Base-by-base conservation (phyloP, 2,329 filamentous ascomycete genomes). In the Aspergillus sp. region DNA sequence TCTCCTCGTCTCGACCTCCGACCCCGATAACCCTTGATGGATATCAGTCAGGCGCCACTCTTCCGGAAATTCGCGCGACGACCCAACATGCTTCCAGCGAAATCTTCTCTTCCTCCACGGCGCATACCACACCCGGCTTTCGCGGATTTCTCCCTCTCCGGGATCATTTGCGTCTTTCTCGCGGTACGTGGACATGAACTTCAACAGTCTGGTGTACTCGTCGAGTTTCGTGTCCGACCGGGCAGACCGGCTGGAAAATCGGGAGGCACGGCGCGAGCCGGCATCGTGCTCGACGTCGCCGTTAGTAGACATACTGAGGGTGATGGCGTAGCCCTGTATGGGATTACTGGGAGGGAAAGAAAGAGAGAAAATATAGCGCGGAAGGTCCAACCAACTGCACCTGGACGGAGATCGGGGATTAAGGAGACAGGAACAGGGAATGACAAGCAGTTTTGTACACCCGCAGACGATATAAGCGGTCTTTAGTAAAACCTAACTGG, bases 141-240 rank as follows among this genome's bases (percentile, higher is more conserved):
- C 19, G 39, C 41, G 41, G 32, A 48, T 41, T 36, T 56, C 54
- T 17, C 54, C 54, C 21, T 56, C 54, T 1, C 36, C 54, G 23
- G 9, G 39, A 32, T 19, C 23, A 25, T 25, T 23, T 10, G 17
- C 12, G 28, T 49, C 41, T 43, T 17, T 32, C 47, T 56, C 54
- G 12, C 54, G 54, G 54, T 49, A 56, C 6, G 54, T 45, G 6
- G 54, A 56, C 19, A 49, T 32, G 54, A 56, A 56, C 9, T 36
- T 9, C 8, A 45, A 19, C 15, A 45, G 41, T 2, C 41, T 19
- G 17, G 41, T 45, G 19, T 45, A 45, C 19, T 45, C 41, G 19
- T 45, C 41, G 3, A 45, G 8, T 21, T 48, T 36, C n/a, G 30
- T 6, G 28, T 30, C 13, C 25, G 47, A 45, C 13, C 28, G 28